These are phyloP conservation scores for Aspergillus texensis DNA, from an alignment of 2,329 filamentous ascomycete species.

Conservation along the genomic window DNA sequence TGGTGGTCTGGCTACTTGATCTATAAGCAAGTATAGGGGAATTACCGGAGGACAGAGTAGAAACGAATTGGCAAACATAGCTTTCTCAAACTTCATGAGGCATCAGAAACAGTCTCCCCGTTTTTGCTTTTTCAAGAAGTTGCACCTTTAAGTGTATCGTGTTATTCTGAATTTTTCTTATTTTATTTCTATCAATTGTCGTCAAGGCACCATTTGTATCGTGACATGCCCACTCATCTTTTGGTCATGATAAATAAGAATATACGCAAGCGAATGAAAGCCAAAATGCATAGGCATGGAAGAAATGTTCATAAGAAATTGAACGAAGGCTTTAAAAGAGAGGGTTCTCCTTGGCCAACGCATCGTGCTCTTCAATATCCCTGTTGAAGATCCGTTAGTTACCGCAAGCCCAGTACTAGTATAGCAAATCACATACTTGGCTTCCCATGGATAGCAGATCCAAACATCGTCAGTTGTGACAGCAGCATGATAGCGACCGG, in stretches of 20 bases:
- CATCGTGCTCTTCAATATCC: conserved; percentile 92
- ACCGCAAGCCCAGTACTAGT: not conserved
- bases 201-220: conserved; percentile 23
- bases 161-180: not conserved
- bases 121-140: not conserved
- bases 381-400: conserved; percentile 39
- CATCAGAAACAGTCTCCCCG: not conserved
- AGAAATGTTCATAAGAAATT: not conserved
- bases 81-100: not conserved
- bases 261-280: conserved; percentile 21
- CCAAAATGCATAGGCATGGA: conserved; percentile 8
- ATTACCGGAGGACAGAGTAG: no score
- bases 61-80: not conserved
- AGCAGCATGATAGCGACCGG: conserved; percentile 79
- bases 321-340: conserved; percentile 26
- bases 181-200: conserved; percentile 25
- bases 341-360: conserved; percentile 57
- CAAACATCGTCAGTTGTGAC: conserved; percentile 89
- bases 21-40: not conserved
- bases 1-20: not conserved
- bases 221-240: conserved; percentile 18
- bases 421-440: conserved; percentile 57
- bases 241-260: not conserved
- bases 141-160: not conserved
- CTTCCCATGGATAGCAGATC: conserved; percentile 99